Percentiles rank a stretch among this genome's conserved stretches.
These are phyloP conservation scores for Hygrophila difformis DNA, from an alignment of 257 asterid genomes.

Conservation along the genomic window DNA sequence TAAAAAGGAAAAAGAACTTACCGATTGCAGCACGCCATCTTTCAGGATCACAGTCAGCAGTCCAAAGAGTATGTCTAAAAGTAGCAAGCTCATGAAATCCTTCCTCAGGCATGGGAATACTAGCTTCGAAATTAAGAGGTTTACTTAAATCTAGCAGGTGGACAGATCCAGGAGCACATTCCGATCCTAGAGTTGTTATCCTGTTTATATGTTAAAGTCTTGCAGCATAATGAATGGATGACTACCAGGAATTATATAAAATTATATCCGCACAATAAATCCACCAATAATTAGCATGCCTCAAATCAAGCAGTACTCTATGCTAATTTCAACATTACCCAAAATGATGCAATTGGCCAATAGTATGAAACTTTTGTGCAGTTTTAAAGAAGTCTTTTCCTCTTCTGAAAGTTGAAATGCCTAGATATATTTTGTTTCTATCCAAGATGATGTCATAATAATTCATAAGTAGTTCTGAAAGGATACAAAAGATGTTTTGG, in stretches of 20 bases:
- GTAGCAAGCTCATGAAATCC: slow-evolving; percentile 33
- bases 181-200: slow-evolving; percentile 79
- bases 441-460: not conserved
- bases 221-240: slow-evolving; percentile 13
- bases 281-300: no score
- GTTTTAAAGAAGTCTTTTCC: no score
- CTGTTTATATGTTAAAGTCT: slow-evolving; percentile 43
- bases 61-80: slow-evolving; percentile 63
- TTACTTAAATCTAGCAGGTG: slow-evolving; percentile 49
- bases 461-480: slow-evolving; percentile 15
- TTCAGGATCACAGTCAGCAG: slow-evolving; percentile 58
- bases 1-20: slow-evolving; percentile 27
- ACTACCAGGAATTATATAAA: not conserved
- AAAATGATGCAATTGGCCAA: slow-evolving; percentile 4
- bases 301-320: no score
- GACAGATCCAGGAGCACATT: slow-evolving; percentile 57
- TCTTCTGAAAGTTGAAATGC: slow-evolving; percentile 6
- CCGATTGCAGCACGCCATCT: slow-evolving; percentile 61
- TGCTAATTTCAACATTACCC: no score
- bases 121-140: slow-evolving; percentile 36
- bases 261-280: slow-evolving; percentile 6
- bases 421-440: slow-evolving; percentile 4
- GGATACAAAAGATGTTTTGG: slow-evolving; percentile 70
- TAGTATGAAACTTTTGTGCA: no score
- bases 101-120: slow-evolving; percentile 15